Percentiles rank a stretch among this genome's conserved stretches.
These are phyloP conservation scores for Spinellus fusiger DNA, from an alignment of 192 early-diverging fungal genomes.

Conservation along the genomic window DNA sequence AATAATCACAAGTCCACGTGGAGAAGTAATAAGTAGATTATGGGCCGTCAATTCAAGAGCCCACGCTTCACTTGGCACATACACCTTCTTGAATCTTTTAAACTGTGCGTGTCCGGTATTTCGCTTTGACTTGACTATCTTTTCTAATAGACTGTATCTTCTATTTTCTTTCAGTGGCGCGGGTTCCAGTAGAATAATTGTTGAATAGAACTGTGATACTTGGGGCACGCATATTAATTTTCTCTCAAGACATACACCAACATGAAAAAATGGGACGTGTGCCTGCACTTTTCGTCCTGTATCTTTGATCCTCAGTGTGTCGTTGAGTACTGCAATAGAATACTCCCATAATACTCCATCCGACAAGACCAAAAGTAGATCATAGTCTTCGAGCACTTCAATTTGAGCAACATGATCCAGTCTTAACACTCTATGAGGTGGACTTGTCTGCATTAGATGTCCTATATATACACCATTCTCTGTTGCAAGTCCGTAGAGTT, in stretches of 20 bases:
- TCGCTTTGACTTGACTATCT: slow-evolving; percentile 25
- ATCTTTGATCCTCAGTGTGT: slow-evolving; percentile 4
- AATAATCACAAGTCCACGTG: slow-evolving; percentile 87
- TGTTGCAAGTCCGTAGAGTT: slow-evolving; percentile 67
- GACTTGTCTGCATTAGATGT: neutral
- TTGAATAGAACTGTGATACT: slow-evolving; percentile 62
- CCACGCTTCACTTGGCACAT: slow-evolving; percentile 83
- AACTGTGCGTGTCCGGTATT: slow-evolving; percentile 4
- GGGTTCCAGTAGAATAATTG: slow-evolving; percentile 73
- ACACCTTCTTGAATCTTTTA: slow-evolving; percentile 68
- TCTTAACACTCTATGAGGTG: slow-evolving; percentile 46
- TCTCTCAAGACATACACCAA: slow-evolving; percentile 50
- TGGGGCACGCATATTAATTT: slow-evolving; percentile 61
- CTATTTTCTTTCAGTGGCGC: slow-evolving; percentile 34
- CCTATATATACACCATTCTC: slow-evolving; percentile 72
- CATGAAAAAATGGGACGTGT: slow-evolving; percentile 68
- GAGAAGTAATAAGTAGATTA: slow-evolving; percentile 79
- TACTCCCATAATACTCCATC: slow-evolving; percentile 58
- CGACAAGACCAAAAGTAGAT: slow-evolving; percentile 78
- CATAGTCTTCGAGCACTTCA: slow-evolving; percentile 74
- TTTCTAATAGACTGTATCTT: slow-evolving; percentile 39
- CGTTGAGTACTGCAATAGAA: slow-evolving; percentile 31
- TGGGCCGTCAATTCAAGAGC: slow-evolving; percentile 79
- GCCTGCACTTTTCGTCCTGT: slow-evolving; percentile 46
- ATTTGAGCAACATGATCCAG: slow-evolving; percentile 77